These are phyloP conservation scores for Phytophthora sp. DNA, from an alignment of 352 stramenopile genomes.

Conservation along the genomic window DNA sequence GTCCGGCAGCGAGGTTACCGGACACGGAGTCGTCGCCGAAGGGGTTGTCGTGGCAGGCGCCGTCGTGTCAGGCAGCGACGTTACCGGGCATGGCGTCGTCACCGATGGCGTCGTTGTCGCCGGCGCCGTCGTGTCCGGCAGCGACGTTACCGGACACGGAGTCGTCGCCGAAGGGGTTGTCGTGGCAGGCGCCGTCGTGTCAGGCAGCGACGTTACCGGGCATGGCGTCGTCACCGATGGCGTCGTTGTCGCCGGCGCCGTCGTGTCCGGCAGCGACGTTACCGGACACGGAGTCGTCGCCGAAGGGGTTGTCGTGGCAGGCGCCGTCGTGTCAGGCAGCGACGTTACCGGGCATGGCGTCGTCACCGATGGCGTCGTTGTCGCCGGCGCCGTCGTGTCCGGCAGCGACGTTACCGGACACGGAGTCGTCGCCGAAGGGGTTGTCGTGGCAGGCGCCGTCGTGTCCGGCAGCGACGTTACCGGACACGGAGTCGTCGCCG, in stretches of 20 bases:
- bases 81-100: conserved; percentile 13
- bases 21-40: conserved; percentile 3
- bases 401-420: conserved; percentile 14
- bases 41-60: conserved; percentile 3
- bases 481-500: conserved; percentile 7
- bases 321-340: conserved; percentile 3
- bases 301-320: neutral
- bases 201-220: neutral
- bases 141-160: conserved; percentile 15
- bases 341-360: conserved; percentile 4
- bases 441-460: neutral
- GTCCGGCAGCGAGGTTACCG: conserved; percentile 16
- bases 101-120: neutral
- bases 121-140: conserved; percentile 11
- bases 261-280: conserved; percentile 18
- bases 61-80: conserved; percentile 4
- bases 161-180: neutral
- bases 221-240: neutral
- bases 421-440: neutral
- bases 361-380: neutral
- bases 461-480: conserved; percentile 12
- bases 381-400: conserved; percentile 5
- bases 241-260: neutral
- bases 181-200: neutral
- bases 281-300: conserved; percentile 5